These are phyloP conservation scores for Purpureocillium takamizusanense DNA, from an alignment of 2,329 filamentous ascomycete species.

Conservation along the genomic window DNA sequence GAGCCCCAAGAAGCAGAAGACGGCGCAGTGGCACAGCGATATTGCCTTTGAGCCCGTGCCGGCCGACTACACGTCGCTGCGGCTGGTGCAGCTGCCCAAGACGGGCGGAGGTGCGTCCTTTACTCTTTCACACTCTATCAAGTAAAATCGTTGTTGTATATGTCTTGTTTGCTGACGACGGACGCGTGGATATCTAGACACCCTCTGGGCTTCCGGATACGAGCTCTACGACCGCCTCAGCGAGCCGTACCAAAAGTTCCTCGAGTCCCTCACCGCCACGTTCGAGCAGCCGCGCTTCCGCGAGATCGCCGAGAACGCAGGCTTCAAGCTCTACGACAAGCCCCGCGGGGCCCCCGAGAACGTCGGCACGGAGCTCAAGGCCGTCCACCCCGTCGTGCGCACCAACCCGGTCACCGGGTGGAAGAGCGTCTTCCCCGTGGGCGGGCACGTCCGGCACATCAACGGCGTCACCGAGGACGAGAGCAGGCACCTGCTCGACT, in stretches of 20 bases:
- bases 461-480: slow-evolving; percentile 40
- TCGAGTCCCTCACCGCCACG: slow-evolving; percentile 49
- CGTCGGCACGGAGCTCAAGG: slow-evolving; percentile 34
- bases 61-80: slow-evolving; percentile 51
- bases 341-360: slow-evolving; percentile 41
- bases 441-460: slow-evolving; percentile 40
- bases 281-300: slow-evolving; percentile 42
- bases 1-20: slow-evolving; percentile 33
- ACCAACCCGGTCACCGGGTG: slow-evolving; percentile 51
- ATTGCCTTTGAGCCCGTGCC: slow-evolving; percentile 58
- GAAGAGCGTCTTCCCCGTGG: slow-evolving; percentile 45
- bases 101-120: slow-evolving; percentile 38
- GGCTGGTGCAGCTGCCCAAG: slow-evolving; percentile 42
- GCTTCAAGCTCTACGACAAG: slow-evolving; percentile 35
- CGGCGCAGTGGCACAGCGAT: slow-evolving; percentile 50
- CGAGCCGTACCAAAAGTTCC: slow-evolving; percentile 43
- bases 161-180: background rate
- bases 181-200: slow-evolving; percentile 26
- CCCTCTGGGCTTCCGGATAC: slow-evolving; percentile 60
- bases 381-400: slow-evolving; percentile 44
- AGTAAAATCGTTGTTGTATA: no score
- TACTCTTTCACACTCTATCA: background rate
- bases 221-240: slow-evolving; percentile 58
- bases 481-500: slow-evolving; percentile 37
- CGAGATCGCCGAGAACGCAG: slow-evolving; percentile 32